Conservation (phyloP, 2,329 filamentous ascomycete genomes). For the Colletotrichum magnum region DNA sequence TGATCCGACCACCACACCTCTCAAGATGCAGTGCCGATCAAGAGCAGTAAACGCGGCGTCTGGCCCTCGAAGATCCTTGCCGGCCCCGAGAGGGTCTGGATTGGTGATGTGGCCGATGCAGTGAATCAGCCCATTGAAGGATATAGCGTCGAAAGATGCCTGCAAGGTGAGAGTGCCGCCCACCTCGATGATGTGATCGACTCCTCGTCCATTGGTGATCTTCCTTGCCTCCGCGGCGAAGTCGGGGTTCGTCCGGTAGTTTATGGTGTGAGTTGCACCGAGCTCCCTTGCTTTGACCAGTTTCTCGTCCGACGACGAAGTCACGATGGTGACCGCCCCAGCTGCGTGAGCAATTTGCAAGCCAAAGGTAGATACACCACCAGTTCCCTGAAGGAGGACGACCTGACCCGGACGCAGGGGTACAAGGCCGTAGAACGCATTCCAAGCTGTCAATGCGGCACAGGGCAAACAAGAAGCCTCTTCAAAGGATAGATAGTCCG, state of each 20-base stretch:
- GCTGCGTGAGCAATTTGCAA: conserved; percentile 35
- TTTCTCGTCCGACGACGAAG: conserved; percentile 42
- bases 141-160: conserved; percentile 3
- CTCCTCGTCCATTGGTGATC: conserved; percentile 35
- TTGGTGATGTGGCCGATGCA: conserved; percentile 7
- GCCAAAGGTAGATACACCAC: conserved; percentile 49
- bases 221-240: conserved; percentile 36
- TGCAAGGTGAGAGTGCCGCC: conserved; percentile 3
- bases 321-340: conserved; percentile 35
- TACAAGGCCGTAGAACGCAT: conserved; percentile 41
- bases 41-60: conserved; percentile 2
- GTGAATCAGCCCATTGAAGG: conserved; percentile 1
- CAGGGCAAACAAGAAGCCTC: conserved; percentile 41
- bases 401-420: conserved; percentile 54
- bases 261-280: conserved; percentile 38
- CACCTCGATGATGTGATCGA: conserved; percentile 30
- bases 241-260: conserved; percentile 36
- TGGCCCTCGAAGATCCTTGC: neutral
- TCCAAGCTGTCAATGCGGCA: conserved; percentile 35
- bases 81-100: neutral
- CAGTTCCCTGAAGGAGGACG: conserved; percentile 58
- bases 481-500: conserved; percentile 40
- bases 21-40: conserved; percentile 1
- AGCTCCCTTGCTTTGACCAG: conserved; percentile 35
- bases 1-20: conserved; percentile 1